A percentile compares a stretch with the other conserved stretches of the same genome.
Conservation (phyloP, 108 stramenopile species). For the Skeletonema tropicum region DNA sequence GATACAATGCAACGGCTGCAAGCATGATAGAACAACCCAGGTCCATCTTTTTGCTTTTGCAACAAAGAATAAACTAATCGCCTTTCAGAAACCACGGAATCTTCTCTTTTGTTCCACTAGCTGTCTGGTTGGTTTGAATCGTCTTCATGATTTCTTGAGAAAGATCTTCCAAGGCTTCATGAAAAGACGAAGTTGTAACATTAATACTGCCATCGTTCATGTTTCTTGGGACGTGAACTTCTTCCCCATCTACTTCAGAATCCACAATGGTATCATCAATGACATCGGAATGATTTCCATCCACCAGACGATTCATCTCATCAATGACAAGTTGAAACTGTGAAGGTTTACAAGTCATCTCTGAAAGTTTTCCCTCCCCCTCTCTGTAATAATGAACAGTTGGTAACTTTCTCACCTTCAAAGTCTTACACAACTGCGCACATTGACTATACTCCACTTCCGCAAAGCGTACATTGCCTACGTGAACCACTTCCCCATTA, state of each 20-base stretch:
- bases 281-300: not conserved
- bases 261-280: not conserved
- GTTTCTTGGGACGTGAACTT: not conserved
- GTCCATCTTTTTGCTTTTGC: no score
- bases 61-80: no score
- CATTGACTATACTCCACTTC: slow-evolving; percentile 64
- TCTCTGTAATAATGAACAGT: slow-evolving; percentile 56
- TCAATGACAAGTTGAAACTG: slow-evolving; percentile 47
- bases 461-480: slow-evolving; percentile 63
- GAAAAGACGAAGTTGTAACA: slow-evolving; percentile 19
- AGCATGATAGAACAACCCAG: no score
- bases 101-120: slow-evolving; percentile 5
- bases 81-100: slow-evolving; percentile 15
- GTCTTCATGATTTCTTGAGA: slow-evolving; percentile 35
- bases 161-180: slow-evolving; percentile 27
- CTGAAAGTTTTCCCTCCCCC: slow-evolving; percentile 32
- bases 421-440: slow-evolving; percentile 52
- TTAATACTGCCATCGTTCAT: not conserved
- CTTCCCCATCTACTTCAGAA: slow-evolving; percentile 8
- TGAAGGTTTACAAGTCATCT: slow-evolving; percentile 42
- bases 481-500: slow-evolving; percentile 11
- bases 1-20: no score
- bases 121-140: slow-evolving; percentile 5
- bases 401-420: slow-evolving; percentile 69
- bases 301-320: slow-evolving; percentile 37